Evolutionary conservation across 148 eudicot genomes (phyloP), one percentile per base, ranked within the genome.

Genomic region (Fagopyrum tataricum): DNA sequence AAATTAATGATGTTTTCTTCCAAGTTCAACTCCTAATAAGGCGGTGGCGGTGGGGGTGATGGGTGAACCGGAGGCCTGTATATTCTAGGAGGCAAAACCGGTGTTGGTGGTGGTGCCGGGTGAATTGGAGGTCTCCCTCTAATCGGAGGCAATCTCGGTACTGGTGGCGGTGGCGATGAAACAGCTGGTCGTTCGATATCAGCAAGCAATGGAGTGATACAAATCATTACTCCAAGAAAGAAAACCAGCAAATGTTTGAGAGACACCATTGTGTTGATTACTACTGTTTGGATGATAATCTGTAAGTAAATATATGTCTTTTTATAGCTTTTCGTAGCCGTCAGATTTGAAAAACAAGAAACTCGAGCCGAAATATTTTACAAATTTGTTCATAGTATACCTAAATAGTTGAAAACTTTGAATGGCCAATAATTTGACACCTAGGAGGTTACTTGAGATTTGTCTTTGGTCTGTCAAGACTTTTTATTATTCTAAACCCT

Each of bases 321-420:
- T 24, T 59, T 59, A 59, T 59, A 59, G 66, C 21, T 59, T 39
- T 59, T 59, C 26, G 66, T 23, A 59, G 66, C 66, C 66, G 66
- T 24, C 66, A 11, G 5, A 24, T 3, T 59, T 59, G 66, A 24
- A 24, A 59, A 24, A 23, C 10, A 9, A 18, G 26, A 11, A 7
- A 24, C 7, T 23, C 1, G 13, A 59, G 66, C 66, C 66, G 66
- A 59, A 24, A 23, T 59, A 24, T 14, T 59, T 21, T 58, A 23
- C 39, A 59, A 11, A 23, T 23, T 24, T 59, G 66, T 24, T 24
- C 66, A 59, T 39, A 59, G 39, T 59, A 11, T 59, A 59, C 14
- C 15, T 59, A 59, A 37, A 10, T 18, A 24, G 37, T 59, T 59
- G 66, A 24, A 59, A 20, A 8, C 26, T 59, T 59, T 59, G 66